A percentile compares a stretch with the other conserved stretches of the same genome.
Evolutionary conservation across 2,329 filamentous ascomycete genomes (phyloP).

Genomic region (Diaporthe amygdali): DNA sequence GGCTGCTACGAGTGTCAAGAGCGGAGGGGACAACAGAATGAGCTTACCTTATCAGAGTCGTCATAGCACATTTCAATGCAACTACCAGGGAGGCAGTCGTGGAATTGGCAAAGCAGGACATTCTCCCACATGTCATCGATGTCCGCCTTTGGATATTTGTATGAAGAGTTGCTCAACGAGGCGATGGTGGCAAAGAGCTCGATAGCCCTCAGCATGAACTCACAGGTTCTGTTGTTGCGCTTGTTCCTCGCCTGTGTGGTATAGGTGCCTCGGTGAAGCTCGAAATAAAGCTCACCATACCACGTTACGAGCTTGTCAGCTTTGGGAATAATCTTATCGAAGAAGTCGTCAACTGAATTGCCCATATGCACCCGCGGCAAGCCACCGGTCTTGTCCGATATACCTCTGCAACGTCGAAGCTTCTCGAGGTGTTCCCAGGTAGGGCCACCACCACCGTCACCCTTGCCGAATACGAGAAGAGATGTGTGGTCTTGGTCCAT

Average conservation of each 20-base stretch:
- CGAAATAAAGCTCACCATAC: constrained; percentile 98
- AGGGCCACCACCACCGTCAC: constrained; percentile 93
- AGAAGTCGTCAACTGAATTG: constrained; percentile 92
- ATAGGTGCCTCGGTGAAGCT: constrained; percentile 95
- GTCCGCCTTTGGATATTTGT: constrained; percentile 92
- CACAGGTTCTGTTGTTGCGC: constrained; percentile 85
- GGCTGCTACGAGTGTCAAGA: not conserved
- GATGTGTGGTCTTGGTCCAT: constrained; percentile 92
- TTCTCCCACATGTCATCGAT: constrained; percentile 96
- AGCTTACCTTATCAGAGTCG: constrained; percentile 78
- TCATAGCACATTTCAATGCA: constrained; percentile 98
- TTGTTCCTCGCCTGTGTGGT: constrained; percentile 99
- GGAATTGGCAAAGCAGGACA: constrained; percentile 92
- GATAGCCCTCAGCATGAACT: constrained; percentile 84
- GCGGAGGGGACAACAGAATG: not conserved
- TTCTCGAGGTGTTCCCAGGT: constrained; percentile 96
- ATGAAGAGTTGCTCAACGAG: constrained; percentile 72
- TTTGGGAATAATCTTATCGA: constrained; percentile 82
- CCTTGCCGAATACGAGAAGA: constrained; percentile 92
- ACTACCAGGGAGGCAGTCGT: constrained; percentile 94
- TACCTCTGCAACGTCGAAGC: constrained; percentile 86
- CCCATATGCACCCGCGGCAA: constrained; percentile 90
- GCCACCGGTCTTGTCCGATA: constrained; percentile 74
- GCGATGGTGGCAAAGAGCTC: constrained; percentile 88
- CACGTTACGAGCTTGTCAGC: constrained; percentile 83